Conservation (phyloP, 176 grass and related monocot species). For the Lolium multiflorum region DNA sequence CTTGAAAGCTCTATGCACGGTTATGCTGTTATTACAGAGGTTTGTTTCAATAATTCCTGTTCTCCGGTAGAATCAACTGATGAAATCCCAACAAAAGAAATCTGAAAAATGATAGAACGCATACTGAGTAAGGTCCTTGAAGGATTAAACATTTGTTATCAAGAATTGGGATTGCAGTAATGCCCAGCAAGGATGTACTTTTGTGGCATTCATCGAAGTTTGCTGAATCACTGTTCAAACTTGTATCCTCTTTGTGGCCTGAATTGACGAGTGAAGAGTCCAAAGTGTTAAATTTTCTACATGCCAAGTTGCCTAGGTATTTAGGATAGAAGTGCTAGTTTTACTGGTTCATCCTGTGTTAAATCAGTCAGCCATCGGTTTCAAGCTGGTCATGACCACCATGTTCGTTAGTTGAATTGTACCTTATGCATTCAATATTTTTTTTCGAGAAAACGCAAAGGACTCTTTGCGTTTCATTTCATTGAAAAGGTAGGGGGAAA, state of each 20-base stretch:
- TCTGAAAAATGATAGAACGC: conserved; percentile 5
- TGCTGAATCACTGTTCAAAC: neutral
- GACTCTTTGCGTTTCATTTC: too few species aligned
- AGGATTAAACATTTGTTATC: conserved; percentile 6
- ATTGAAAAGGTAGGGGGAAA: too few species aligned
- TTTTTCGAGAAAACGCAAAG: too few species aligned
- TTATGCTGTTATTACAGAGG: conserved; percentile 91
- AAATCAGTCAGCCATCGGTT: conserved; percentile 5
- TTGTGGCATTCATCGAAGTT: conserved; percentile 25
- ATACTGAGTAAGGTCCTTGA: conserved; percentile 19
- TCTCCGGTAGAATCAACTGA: conserved; percentile 31
- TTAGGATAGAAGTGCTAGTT: conserved; percentile 26
- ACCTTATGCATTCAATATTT: conserved; percentile 22
- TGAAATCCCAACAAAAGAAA: neutral
- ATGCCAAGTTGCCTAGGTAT: neutral
- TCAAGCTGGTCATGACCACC: neutral
- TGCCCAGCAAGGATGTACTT: neutral
- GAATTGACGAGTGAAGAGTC: conserved; percentile 1
- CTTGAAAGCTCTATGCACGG: conserved; percentile 77
- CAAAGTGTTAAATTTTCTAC: neutral
- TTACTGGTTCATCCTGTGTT: neutral
- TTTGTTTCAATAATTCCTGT: conserved; percentile 47
- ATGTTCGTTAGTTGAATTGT: conserved; percentile 30
- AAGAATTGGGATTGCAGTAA: conserved; percentile 22
- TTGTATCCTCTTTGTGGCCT: conserved; percentile 12